A percentile compares a stretch with the other conserved stretches of the same genome.
Evolutionary conservation across 179 eudicot species (phyloP).

Genomic region (Pouteria campechiana): DNA sequence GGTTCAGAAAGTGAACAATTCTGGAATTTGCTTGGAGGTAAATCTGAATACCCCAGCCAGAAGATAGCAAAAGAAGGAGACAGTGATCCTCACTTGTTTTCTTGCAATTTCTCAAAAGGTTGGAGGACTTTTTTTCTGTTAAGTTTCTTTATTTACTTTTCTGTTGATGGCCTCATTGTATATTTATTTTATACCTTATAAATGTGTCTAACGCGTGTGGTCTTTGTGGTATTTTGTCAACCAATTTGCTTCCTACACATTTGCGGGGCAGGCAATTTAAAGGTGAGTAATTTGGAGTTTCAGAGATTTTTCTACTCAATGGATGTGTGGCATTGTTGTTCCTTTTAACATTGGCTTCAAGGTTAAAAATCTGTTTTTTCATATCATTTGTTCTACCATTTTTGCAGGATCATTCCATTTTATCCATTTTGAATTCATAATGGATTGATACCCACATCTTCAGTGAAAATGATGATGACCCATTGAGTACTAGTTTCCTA

Average conservation of each 20-base stretch:
- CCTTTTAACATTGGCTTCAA: no score
- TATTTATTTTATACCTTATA: no score
- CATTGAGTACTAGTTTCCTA: no score
- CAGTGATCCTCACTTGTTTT: constrained; percentile 82
- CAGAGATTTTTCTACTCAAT: background rate
- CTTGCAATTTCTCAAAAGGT: constrained; percentile 72
- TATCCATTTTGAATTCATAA: background rate
- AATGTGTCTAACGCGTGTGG: no score
- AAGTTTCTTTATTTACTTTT: no score
- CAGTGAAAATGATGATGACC: no score
- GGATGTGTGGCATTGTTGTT: no score
- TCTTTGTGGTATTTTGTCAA: background rate
- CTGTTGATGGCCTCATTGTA: no score
- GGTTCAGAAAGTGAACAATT: constrained; percentile 80
- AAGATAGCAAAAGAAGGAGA: constrained; percentile 63
- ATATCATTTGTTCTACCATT: background rate
- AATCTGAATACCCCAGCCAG: constrained; percentile 72
- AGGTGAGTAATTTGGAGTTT: constrained; percentile 39
- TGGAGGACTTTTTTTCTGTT: background rate
- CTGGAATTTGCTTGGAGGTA: constrained; percentile 80
- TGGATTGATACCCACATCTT: no score
- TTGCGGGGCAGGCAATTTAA: constrained; percentile 79
- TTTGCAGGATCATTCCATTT: background rate
- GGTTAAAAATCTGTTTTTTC: background rate
- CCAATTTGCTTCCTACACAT: no score